Percentiles rank a stretch among this genome's conserved stretches.
These are phyloP conservation scores for Sporothrix brunneoviolacea DNA, from an alignment of 2,329 filamentous ascomycete genomes.

Conservation along the genomic window DNA sequence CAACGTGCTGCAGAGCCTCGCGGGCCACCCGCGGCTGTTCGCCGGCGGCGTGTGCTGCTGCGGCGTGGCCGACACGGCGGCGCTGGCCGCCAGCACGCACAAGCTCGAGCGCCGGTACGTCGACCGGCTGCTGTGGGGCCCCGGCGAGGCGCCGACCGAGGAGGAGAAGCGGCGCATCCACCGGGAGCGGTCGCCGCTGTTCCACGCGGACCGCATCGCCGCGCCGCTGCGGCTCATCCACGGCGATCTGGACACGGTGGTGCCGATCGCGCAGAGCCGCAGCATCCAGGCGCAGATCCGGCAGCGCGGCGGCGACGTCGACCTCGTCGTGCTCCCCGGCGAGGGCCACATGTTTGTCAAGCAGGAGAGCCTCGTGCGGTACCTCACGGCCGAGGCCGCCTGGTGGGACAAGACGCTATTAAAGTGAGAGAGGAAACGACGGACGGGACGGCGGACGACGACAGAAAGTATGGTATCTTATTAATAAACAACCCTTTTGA, in stretches of 20 bases:
- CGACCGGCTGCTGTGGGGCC: slow-evolving; percentile 35
- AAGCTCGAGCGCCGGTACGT: slow-evolving; percentile 51
- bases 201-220: slow-evolving; percentile 40
- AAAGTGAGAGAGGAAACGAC: no score
- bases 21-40: slow-evolving; percentile 39
- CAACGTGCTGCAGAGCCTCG: slow-evolving; percentile 42
- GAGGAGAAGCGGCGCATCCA: slow-evolving; percentile 34
- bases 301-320: slow-evolving; percentile 35
- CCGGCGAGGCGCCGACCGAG: slow-evolving; percentile 29
- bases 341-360: slow-evolving; percentile 46
- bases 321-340: slow-evolving; percentile 40
- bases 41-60: slow-evolving; percentile 43
- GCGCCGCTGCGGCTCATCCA: slow-evolving; percentile 50
- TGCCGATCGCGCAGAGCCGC: slow-evolving; percentile 50
- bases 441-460: no score
- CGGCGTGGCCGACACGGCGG: slow-evolving; percentile 45
- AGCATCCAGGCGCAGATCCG: slow-evolving; percentile 43
- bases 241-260: slow-evolving; percentile 49
- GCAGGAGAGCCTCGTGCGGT: slow-evolving; percentile 32
- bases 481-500: no score
- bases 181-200: slow-evolving; percentile 41
- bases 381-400: slow-evolving; percentile 37
- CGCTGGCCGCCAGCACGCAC: slow-evolving; percentile 41
- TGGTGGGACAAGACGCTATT: slow-evolving; percentile 41
- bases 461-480: no score